Evolutionary conservation across 2,329 filamentous ascomycete species (phyloP).

Genomic region (Claviceps africana): DNA sequence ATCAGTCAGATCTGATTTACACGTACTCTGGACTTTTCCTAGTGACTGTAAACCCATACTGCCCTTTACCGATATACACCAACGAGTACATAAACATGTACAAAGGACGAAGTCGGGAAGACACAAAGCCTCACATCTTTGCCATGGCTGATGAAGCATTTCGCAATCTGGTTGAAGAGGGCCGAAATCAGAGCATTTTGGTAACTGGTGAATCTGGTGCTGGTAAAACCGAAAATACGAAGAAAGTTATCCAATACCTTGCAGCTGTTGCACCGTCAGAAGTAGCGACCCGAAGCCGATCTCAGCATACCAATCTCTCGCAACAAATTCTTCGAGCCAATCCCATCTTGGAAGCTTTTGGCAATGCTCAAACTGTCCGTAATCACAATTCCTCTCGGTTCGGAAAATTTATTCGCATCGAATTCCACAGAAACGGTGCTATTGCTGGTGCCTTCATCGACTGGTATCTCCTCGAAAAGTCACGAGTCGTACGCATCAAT

Average conservation of each 20-base stretch:
- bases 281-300: conserved; percentile 47
- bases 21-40: conserved; percentile 96
- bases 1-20: conserved; percentile 92
- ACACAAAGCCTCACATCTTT: conserved; percentile 94
- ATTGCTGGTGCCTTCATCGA: conserved; percentile 96
- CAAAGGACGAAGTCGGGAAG: conserved; percentile 76
- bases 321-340: conserved; percentile 94
- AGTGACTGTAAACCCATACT: conserved; percentile 95
- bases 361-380: conserved; percentile 91
- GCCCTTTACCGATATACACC: conserved; percentile 82
- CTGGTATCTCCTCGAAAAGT: conserved; percentile 97
- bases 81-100: conserved; percentile 99
- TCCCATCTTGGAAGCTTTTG: conserved; percentile 93
- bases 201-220: conserved; percentile 97
- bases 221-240: conserved; percentile 97
- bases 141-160: conserved; percentile 97
- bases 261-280: conserved; percentile 86
- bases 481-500: conserved; percentile 84
- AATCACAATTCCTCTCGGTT: conserved; percentile 99
- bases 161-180: conserved; percentile 86
- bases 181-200: conserved; percentile 90
- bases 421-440: conserved; percentile 75
- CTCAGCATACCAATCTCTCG: conserved; percentile 67
- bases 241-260: conserved; percentile 97
- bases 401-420: conserved; percentile 96